Percentiles rank a stretch among this genome's conserved stretches.
phyloP scores from a whole-genome alignment of 1,284 basidiomycete species.

The Pseudozyma flocculosa region DNA sequence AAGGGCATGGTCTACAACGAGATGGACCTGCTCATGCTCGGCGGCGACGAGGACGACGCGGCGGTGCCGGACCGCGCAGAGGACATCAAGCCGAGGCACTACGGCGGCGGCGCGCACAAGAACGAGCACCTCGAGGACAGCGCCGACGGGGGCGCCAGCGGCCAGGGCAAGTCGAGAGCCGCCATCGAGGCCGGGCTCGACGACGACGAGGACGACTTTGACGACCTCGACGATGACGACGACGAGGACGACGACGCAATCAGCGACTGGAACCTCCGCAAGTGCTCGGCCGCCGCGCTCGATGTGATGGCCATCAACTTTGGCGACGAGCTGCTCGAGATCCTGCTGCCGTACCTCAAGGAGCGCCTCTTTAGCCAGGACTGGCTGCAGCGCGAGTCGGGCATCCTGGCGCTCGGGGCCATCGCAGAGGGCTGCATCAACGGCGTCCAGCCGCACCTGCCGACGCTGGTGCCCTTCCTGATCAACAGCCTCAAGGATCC shows the following conservation, averaged over 20 bases:
- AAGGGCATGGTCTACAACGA: constrained; percentile 98
- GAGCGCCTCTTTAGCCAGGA: constrained; percentile 89
- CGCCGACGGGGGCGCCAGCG: constrained; percentile 48
- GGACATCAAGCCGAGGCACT: constrained; percentile 92
- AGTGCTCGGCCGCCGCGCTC: constrained; percentile 95
- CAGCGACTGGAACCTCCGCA: constrained; percentile 98
- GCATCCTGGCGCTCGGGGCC: constrained; percentile 91
- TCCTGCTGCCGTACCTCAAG: constrained; percentile 85
- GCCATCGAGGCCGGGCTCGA: constrained; percentile 64
- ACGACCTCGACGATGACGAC: constrained; percentile 82
- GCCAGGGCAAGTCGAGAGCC: constrained; percentile 41
- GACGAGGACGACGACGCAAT: constrained; percentile 94
- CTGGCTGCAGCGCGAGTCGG: constrained; percentile 93
- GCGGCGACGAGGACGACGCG: constrained; percentile 81
- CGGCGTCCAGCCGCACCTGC: constrained; percentile 89
- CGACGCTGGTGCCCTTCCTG: constrained; percentile 87
- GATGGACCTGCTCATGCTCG: constrained; percentile 91
- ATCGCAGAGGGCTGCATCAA: constrained; percentile 99
- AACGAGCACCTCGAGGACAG: constrained; percentile 53
- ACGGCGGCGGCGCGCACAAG: constrained; percentile 75
- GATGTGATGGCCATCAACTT: constrained; percentile 96
- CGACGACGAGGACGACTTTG: constrained; percentile 75
- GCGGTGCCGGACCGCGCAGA: constrained; percentile 73
- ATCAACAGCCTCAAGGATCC: constrained; percentile 85
- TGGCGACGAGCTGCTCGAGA: constrained; percentile 78